Evolutionary conservation across 2,329 filamentous ascomycete species (phyloP).

Genomic region (Talaromyces verruculosus): DNA sequence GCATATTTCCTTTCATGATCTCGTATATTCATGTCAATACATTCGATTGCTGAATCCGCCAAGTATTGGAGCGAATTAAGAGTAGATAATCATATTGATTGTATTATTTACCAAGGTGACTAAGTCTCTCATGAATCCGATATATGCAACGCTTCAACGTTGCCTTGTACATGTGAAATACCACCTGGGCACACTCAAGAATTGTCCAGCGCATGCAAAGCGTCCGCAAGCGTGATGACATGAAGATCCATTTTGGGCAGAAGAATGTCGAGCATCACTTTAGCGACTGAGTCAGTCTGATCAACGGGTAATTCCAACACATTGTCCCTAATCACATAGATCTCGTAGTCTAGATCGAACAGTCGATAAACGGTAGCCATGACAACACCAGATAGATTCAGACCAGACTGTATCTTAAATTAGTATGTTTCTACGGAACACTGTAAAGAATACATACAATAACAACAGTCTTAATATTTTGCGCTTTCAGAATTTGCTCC

Average conservation of each 20-base stretch:
- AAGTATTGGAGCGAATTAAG: background rate
- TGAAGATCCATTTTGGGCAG: constrained; percentile 32
- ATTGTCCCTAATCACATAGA: constrained; percentile 43
- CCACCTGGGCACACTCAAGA: constrained; percentile 14
- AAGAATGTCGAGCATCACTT: constrained; percentile 28
- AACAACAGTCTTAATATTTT: constrained; percentile 45
- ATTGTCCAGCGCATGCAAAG: constrained; percentile 19
- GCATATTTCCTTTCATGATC: background rate
- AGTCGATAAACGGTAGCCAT: constrained; percentile 46
- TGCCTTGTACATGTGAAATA: background rate
- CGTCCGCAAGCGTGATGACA: constrained; percentile 26
- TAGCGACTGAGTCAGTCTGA: constrained; percentile 24
- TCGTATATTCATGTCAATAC: background rate
- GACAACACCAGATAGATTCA: constrained; percentile 46
- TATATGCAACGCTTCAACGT: background rate
- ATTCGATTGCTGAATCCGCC: too few species aligned
- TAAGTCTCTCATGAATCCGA: background rate
- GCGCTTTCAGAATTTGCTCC: constrained; percentile 43
- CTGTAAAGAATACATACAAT: constrained; percentile 27
- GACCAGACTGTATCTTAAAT: constrained; percentile 34
- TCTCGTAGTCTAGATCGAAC: constrained; percentile 47
- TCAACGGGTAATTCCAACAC: constrained; percentile 34
- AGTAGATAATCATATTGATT: background rate
- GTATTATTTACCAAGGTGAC: background rate
- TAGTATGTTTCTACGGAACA: background rate